A percentile compares a stretch with the other conserved stretches of the same genome.
Conservation (phyloP, 1,139 yeast genomes). For the Pichia sp. region DNA sequence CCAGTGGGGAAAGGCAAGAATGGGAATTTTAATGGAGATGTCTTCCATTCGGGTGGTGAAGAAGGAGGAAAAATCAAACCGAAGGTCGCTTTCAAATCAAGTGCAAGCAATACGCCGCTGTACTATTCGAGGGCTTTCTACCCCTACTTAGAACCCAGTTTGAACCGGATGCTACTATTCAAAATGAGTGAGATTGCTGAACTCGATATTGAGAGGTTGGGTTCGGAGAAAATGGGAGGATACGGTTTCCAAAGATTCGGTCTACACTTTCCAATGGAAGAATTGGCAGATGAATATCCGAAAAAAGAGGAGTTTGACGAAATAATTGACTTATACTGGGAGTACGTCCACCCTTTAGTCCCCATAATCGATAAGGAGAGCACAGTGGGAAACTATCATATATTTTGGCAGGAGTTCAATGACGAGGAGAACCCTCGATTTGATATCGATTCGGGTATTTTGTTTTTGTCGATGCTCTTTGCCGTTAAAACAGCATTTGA, state of each 20-base stretch:
- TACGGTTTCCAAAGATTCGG: not conserved
- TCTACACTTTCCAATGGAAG: not conserved
- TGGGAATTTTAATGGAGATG: not conserved
- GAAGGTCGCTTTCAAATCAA: constrained; percentile 7
- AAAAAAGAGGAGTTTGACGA: constrained; percentile 16
- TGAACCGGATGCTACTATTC: constrained; percentile 17
- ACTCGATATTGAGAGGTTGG: not conserved
- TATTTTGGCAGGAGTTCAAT: constrained; percentile 16
- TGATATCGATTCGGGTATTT: constrained; percentile 18
- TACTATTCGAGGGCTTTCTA: constrained; percentile 21
- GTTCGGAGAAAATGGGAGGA: not conserved
- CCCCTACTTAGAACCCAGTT: constrained; percentile 19
- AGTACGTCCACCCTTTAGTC: constrained; percentile 17
- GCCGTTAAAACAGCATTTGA: constrained; percentile 15
- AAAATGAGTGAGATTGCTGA: constrained; percentile 16
- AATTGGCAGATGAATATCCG: constrained; percentile 15
- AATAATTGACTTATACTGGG: constrained; percentile 17
- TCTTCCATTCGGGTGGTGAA: not conserved
- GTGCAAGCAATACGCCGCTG: constrained; percentile 8
- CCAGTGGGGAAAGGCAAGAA: not conserved
- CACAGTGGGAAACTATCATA: constrained; percentile 8
- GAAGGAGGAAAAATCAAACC: not conserved
- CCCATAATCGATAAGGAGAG: constrained; percentile 18
- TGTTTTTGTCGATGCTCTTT: constrained; percentile 18
- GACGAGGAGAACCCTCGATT: constrained; percentile 8